A percentile compares a stretch with the other conserved stretches of the same genome.
Evolutionary conservation across 2,329 filamentous ascomycete genomes (phyloP).

Genomic region (Aspergillus sp.): DNA sequence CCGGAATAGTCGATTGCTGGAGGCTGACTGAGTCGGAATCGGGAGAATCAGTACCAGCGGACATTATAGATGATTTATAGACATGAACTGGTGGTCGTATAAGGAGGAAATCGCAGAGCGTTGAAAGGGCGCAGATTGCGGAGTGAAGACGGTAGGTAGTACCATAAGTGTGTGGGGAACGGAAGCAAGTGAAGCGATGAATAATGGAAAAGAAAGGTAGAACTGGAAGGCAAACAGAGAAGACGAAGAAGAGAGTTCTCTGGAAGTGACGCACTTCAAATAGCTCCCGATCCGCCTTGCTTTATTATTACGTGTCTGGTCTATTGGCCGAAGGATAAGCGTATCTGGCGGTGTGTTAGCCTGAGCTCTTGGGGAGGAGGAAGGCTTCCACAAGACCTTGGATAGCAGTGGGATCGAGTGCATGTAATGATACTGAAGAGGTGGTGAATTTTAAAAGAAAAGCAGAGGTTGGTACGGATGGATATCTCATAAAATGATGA

Average conservation of each 20-base stretch:
- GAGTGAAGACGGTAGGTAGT: not conserved
- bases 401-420: not conserved
- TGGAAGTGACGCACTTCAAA: constrained; percentile 1
- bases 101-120: not conserved
- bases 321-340: constrained; percentile 7
- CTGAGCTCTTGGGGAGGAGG: not conserved
- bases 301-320: not conserved
- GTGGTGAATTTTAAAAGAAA: not conserved
- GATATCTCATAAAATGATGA: not conserved
- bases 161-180: not conserved
- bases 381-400: not conserved
- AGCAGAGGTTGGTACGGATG: not conserved
- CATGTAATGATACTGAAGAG: not conserved
- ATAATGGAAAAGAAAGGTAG: not conserved
- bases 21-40: constrained; percentile 3
- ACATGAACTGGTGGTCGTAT: not conserved
- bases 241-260: not conserved
- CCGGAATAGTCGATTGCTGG: constrained; percentile 9
- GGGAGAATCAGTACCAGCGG: constrained; percentile 10
- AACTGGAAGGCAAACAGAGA: not conserved
- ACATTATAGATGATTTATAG: constrained; percentile 12
- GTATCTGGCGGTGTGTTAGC: constrained; percentile 10
- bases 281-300: constrained; percentile 12
- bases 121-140: not conserved
- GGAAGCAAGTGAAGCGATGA: not conserved